Evolutionary conservation across 2,329 filamentous ascomycete species (phyloP).

Genomic region (Claviceps citrina): DNA sequence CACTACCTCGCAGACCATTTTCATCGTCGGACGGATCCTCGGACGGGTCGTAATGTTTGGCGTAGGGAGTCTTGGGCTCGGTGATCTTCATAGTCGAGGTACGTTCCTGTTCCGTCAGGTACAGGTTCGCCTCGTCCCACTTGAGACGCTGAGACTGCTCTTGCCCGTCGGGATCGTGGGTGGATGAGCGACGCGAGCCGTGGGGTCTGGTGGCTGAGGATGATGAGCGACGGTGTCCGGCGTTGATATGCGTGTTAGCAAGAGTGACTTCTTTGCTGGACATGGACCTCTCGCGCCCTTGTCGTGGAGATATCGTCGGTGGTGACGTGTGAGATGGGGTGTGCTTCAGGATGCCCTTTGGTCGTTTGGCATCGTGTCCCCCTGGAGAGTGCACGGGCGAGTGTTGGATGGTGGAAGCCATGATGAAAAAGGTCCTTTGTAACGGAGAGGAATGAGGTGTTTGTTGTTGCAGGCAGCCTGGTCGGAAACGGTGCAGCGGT

Average conservation of each 20-base stretch:
- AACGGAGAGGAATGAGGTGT: not conserved
- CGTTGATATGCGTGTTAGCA: slow-evolving; percentile 88
- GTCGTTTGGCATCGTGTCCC: slow-evolving; percentile 25
- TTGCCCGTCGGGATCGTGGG: slow-evolving; percentile 28
- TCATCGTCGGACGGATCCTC: slow-evolving; percentile 79
- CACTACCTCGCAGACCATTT: slow-evolving; percentile 25
- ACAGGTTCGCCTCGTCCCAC: slow-evolving; percentile 97
- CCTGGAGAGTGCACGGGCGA: slow-evolving; percentile 28
- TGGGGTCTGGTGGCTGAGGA: slow-evolving; percentile 49
- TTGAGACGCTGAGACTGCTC: slow-evolving; percentile 61
- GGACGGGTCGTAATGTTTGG: slow-evolving; percentile 73
- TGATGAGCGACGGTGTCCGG: slow-evolving; percentile 74
- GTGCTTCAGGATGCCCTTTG: slow-evolving; percentile 72
- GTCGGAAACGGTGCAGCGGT: not conserved
- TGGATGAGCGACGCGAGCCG: slow-evolving; percentile 59
- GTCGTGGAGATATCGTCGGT: slow-evolving; percentile 27
- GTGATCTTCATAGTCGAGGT: slow-evolving; percentile 97
- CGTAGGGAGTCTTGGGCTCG: slow-evolving; percentile 95
- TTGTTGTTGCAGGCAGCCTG: not conserved
- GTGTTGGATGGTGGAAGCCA: slow-evolving; percentile 26
- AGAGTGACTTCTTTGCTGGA: slow-evolving; percentile 80
- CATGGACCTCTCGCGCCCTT: slow-evolving; percentile 21
- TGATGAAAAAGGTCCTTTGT: slow-evolving; percentile 9
- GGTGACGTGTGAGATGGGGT: slow-evolving; percentile 45
- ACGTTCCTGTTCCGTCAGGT: slow-evolving; percentile 91